Conservation (phyloP, 2,329 filamentous ascomycete genomes). For the Tolypocladium endophyticum region DNA sequence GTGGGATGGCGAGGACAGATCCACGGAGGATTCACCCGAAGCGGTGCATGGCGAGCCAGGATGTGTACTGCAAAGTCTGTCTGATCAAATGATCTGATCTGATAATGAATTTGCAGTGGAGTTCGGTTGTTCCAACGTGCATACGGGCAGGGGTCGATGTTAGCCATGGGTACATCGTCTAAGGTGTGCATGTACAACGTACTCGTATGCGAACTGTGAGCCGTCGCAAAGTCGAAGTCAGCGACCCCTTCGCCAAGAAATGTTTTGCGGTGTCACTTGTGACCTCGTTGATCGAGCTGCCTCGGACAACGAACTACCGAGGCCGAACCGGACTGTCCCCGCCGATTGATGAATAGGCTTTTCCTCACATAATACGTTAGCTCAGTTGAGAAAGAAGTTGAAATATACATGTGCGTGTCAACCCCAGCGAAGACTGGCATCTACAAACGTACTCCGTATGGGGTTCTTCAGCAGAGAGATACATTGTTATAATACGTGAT, state of each 20-base stretch:
- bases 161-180: no score
- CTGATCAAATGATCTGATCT: slow-evolving; percentile 1
- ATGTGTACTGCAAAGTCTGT: background rate
- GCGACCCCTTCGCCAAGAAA: background rate
- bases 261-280: background rate
- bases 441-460: background rate
- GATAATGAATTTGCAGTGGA: background rate
- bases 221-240: background rate
- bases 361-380: no score
- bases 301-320: background rate
- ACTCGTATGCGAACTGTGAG: background rate
- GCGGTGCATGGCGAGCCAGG: background rate
- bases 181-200: background rate
- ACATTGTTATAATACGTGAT: background rate
- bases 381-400: background rate
- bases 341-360: background rate
- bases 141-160: background rate
- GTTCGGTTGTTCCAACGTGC: background rate
- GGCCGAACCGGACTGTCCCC: background rate
- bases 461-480: background rate
- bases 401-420: no score
- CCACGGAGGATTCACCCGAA: background rate
- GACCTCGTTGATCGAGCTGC: background rate
- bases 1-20: background rate
- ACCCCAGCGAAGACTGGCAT: background rate